Evolutionary conservation across 768 basidiomycete species (phyloP).

Genomic region (Coprinopsis cinerea): DNA sequence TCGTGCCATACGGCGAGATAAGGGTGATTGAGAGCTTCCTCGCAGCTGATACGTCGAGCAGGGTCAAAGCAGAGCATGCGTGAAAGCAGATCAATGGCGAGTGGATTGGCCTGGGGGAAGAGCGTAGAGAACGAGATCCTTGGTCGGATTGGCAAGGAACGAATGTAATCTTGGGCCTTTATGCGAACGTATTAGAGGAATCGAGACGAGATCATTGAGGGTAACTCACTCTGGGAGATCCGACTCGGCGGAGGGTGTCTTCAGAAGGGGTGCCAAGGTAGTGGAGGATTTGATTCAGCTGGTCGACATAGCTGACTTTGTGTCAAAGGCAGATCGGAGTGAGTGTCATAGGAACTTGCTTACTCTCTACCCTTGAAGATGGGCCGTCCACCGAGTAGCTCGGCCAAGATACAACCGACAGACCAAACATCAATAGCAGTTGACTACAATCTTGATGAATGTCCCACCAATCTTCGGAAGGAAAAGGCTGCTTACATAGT

Average conservation of each 20-base stretch:
- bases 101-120: constrained; percentile 91
- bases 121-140: constrained; percentile 87
- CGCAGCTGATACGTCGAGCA: constrained; percentile 91
- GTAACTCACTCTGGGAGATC: constrained; percentile 77
- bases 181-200: not conserved
- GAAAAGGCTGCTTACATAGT: constrained; percentile 63
- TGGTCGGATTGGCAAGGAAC: constrained; percentile 95
- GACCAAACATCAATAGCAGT: constrained; percentile 96
- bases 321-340: constrained; percentile 9
- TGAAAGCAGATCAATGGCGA: constrained; percentile 87
- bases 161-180: constrained; percentile 96
- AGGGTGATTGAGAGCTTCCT: constrained; percentile 91
- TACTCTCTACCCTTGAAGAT: constrained; percentile 97
- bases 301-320: constrained; percentile 97
- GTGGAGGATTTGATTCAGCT: constrained; percentile 96
- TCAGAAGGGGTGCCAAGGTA: constrained; percentile 98
- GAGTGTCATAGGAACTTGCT: constrained; percentile 23
- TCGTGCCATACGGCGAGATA: constrained; percentile 98
- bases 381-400: constrained; percentile 88
- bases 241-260: constrained; percentile 92
- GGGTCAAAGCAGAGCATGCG: constrained; percentile 96
- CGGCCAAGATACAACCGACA: constrained; percentile 91
- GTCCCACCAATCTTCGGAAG: not conserved
- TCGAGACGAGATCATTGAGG: not conserved
- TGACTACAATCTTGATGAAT: constrained; percentile 39